These are phyloP conservation scores for Coffea eugenioides DNA, from an alignment of 257 asterid species.

Conservation along the genomic window DNA sequence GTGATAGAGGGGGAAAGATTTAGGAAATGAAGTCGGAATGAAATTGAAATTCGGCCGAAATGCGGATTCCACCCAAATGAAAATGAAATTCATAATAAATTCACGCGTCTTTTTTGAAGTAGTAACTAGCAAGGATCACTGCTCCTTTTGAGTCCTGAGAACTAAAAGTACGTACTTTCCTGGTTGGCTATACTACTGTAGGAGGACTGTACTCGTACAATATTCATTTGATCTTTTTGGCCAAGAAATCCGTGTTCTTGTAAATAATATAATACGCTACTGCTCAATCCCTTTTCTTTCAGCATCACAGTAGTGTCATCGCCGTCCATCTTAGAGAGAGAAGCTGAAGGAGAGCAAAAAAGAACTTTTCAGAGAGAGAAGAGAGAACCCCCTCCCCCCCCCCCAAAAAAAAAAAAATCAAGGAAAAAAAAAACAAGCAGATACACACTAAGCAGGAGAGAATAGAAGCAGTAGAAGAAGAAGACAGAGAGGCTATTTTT, in stretches of 20 bases:
- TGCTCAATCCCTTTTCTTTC: not conserved
- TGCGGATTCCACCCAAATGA: slow-evolving; percentile 47
- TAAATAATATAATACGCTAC: not conserved
- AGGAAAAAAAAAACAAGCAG: not conserved
- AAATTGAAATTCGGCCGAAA: slow-evolving; percentile 59
- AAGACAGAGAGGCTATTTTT: not conserved
- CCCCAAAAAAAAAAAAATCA: not conserved
- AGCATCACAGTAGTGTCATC: not conserved
- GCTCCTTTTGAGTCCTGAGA: not conserved
- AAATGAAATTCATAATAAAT: slow-evolving; percentile 53
- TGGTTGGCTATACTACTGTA: no score
- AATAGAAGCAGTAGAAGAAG: not conserved
- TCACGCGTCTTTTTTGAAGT: slow-evolving; percentile 52
- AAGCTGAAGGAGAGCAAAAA: slow-evolving; percentile 16
- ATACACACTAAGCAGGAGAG: not conserved
- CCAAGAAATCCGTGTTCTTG: slow-evolving; percentile 61
- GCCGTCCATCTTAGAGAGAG: slow-evolving; percentile 24
- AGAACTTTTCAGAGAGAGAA: not conserved
- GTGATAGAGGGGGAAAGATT: slow-evolving; percentile 50
- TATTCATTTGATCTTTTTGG: slow-evolving; percentile 3
- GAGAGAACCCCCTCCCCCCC: not conserved
- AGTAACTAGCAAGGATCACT: slow-evolving; percentile 16
- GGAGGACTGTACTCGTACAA: not conserved
- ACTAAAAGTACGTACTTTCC: no score
- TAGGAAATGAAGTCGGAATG: slow-evolving; percentile 77